phyloP scores from a whole-genome alignment of 139 green algal genomes.

The Chlamydomonas sp. region DNA sequence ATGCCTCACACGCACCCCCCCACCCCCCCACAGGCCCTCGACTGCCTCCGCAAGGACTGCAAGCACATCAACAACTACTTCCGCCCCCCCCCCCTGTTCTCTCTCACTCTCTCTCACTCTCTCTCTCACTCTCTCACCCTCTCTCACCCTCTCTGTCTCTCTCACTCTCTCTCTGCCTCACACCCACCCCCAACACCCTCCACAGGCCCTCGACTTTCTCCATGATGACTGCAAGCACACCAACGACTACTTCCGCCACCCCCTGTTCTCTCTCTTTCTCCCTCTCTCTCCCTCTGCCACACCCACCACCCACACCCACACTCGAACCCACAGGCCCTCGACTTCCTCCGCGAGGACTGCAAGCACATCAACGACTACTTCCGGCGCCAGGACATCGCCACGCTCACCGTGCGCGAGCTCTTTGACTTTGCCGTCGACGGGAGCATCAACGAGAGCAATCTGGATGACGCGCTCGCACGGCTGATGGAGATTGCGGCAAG shows the following conservation, averaged over 20 bases:
- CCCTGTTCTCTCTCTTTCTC: too few relatives aligned
- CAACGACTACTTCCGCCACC: constrained; percentile 93
- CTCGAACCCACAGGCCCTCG: too few relatives aligned
- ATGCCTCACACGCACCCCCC: too few relatives aligned
- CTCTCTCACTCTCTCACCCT: too few relatives aligned
- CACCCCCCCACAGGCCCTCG: too few relatives aligned
- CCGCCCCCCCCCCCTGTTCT: constrained; percentile 32
- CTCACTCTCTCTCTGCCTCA: too few relatives aligned
- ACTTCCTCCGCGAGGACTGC: constrained; percentile 95
- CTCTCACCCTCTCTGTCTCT: too few relatives aligned
- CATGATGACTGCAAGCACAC: constrained; percentile 87
- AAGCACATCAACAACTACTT: constrained; percentile 94
- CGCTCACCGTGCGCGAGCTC: constrained; percentile 79
- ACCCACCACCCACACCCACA: too few relatives aligned
- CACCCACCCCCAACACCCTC: too few relatives aligned
- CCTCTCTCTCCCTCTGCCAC: too few relatives aligned
- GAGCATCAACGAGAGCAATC: constrained; percentile 61
- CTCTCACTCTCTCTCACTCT: too few relatives aligned
- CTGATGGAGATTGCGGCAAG: constrained; percentile 61
- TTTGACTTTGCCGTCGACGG: constrained; percentile 98
- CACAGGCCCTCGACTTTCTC: constrained; percentile 96
- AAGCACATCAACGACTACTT: constrained; percentile 94
- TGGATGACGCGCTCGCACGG: constrained; percentile 72
- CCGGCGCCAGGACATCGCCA: constrained; percentile 34
- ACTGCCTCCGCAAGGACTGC: constrained; percentile 94